phyloP scores from a whole-genome alignment of 1,284 basidiomycete genomes.

The Ceratobasidium sp. region DNA sequence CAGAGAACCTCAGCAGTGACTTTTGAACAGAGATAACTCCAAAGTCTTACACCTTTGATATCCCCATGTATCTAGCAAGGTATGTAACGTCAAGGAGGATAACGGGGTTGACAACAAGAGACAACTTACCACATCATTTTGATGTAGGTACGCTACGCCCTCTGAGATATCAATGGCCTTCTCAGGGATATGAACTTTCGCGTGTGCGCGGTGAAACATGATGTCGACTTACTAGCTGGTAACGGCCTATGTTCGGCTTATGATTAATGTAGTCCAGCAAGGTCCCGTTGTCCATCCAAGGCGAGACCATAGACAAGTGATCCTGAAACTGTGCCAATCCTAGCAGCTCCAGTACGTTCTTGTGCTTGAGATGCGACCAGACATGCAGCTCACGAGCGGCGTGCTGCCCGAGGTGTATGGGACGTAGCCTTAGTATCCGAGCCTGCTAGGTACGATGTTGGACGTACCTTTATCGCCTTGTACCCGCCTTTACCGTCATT shows the following conservation, averaged over 20 bases:
- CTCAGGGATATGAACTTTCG: not conserved
- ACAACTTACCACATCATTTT: not conserved
- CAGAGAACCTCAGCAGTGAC: not conserved
- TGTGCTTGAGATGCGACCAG: conserved; percentile 32
- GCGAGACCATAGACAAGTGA: conserved; percentile 36
- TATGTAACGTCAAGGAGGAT: too few relatives aligned
- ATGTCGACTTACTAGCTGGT: not conserved
- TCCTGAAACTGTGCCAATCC: conserved; percentile 27
- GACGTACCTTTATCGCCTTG: not conserved
- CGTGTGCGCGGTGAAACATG: not conserved
- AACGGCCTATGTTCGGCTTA: not conserved
- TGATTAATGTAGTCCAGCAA: not conserved
- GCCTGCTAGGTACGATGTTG: too few relatives aligned
- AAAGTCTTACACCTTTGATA: not conserved
- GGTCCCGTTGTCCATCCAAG: conserved; percentile 20
- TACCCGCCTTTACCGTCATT: not conserved
- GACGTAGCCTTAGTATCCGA: too few relatives aligned
- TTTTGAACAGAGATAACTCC: not conserved
- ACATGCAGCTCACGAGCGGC: conserved; percentile 28
- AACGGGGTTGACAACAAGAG: not conserved
- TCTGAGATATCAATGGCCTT: not conserved
- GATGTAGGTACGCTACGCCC: conserved; percentile 6
- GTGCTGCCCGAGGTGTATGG: not conserved
- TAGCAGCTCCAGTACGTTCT: conserved; percentile 12
- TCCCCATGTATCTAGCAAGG: conserved; percentile 1